Percentiles rank a stretch among this genome's conserved stretches.
Evolutionary conservation across 441 rosid species (phyloP).

Genomic region (Corymbia citriodora): DNA sequence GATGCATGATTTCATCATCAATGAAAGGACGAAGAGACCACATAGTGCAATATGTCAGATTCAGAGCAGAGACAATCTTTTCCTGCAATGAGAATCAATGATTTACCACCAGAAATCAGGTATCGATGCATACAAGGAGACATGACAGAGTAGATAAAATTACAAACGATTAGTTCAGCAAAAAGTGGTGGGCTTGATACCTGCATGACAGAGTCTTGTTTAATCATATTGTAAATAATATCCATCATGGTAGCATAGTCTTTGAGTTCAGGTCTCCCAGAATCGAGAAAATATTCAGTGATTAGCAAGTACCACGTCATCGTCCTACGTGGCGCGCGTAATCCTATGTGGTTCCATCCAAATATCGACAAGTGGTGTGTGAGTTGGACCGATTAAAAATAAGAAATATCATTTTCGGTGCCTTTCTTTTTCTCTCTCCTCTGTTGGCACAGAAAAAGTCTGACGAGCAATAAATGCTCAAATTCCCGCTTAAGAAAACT

Average conservation of each 20-base stretch:
- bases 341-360: no score
- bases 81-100: constrained; percentile 37
- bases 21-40: constrained; percentile 81
- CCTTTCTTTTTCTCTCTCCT: no score
- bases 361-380: no score
- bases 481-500: no score
- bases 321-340: no score
- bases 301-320: no score
- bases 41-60: constrained; percentile 62
- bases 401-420: no score
- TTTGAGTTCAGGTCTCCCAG: constrained; percentile 26
- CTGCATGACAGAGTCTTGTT: constrained; percentile 82
- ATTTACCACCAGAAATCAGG: background rate
- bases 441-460: no score
- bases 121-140: background rate
- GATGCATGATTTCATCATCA: constrained; percentile 47
- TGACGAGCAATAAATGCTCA: no score
- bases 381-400: no score
- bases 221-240: constrained; percentile 59
- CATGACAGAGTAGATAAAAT: background rate
- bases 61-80: constrained; percentile 53
- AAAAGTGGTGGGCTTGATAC: constrained; percentile 14
- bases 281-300: background rate
- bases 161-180: background rate
- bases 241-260: constrained; percentile 50